phyloP scores from a whole-genome alignment of 2,329 filamentous ascomycete species.

The Myriosclerotinia curreyana region DNA sequence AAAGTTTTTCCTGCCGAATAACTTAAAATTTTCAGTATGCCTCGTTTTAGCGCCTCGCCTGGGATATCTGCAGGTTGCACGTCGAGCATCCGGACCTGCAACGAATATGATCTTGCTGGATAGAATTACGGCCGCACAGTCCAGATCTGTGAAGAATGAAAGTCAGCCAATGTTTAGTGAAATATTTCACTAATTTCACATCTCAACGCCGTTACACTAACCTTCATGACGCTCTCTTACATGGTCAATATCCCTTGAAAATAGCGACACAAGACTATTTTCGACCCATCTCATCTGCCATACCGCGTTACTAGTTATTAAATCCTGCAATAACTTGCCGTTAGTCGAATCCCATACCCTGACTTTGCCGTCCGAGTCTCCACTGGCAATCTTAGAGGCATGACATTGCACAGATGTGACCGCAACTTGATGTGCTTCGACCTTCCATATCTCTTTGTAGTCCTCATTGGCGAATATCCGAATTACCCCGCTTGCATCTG shows the following conservation, averaged over 20 bases:
- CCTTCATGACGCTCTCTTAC: neutral
- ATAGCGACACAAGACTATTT: neutral
- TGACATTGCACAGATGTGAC: neutral
- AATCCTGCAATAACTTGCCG: neutral
- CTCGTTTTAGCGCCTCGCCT: neutral
- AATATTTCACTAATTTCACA: neutral
- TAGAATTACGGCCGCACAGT: neutral
- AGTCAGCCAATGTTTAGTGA: neutral
- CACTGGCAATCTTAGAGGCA: neutral
- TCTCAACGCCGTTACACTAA: neutral
- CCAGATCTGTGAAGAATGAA: neutral
- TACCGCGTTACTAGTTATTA: neutral
- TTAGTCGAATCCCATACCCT: neutral
- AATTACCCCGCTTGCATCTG: conserved; percentile 4
- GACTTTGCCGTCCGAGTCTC: neutral
- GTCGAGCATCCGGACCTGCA: neutral
- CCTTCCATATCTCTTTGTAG: neutral
- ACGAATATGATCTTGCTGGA: neutral
- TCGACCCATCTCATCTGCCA: neutral
- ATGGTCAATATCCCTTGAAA: neutral
- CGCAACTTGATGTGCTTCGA: neutral
- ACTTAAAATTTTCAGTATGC: neutral
- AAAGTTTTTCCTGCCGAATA: conserved; percentile 44
- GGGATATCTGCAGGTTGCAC: neutral
- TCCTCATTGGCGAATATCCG: neutral